Percentiles rank a stretch among this genome's conserved stretches.
Conservation (phyloP, 805 yeast species). For the Lipomyces orientalis region DNA sequence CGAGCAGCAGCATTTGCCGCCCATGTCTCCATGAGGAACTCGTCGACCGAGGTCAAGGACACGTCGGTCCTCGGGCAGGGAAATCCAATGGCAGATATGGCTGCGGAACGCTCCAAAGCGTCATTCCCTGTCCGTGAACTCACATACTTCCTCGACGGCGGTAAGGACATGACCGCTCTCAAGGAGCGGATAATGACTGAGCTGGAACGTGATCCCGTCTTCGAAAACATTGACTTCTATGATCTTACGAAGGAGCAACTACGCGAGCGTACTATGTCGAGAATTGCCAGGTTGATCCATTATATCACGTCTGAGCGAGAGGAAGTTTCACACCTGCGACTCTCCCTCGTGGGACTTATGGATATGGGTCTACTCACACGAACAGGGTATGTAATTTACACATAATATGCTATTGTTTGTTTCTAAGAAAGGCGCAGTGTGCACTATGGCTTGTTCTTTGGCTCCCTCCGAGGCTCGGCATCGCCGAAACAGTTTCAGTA, state of each 20-base stretch:
- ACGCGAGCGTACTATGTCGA: slow-evolving; percentile 48
- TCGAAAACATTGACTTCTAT: slow-evolving; percentile 53
- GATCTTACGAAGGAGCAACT: slow-evolving; percentile 54
- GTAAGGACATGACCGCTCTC: slow-evolving; percentile 48
- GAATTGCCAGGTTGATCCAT: slow-evolving; percentile 43
- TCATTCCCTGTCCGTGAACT: slow-evolving; percentile 48
- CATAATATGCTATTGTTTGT: background rate
- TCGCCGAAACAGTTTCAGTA: slow-evolving; percentile 80
- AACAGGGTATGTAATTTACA: slow-evolving; percentile 49
- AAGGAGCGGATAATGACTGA: slow-evolving; percentile 50
- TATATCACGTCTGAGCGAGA: slow-evolving; percentile 41
- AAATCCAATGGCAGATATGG: slow-evolving; percentile 41
- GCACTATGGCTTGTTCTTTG: slow-evolving; percentile 82
- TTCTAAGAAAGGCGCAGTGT: slow-evolving; percentile 54
- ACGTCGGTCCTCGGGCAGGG: slow-evolving; percentile 33
- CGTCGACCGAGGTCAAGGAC: slow-evolving; percentile 13
- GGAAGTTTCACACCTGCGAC: slow-evolving; percentile 39
- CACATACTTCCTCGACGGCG: slow-evolving; percentile 54
- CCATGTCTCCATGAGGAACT: slow-evolving; percentile 4
- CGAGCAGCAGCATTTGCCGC: slow-evolving; percentile 16
- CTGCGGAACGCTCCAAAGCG: slow-evolving; percentile 49
- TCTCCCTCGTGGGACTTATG: slow-evolving; percentile 43
- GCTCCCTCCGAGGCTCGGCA: slow-evolving; percentile 85
- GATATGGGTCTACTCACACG: slow-evolving; percentile 86
- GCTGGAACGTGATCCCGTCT: slow-evolving; percentile 63